A percentile compares a stretch with the other conserved stretches of the same genome.
These are phyloP conservation scores for Lizonia empirigonia DNA, from an alignment of 2,329 filamentous ascomycete genomes.

Conservation along the genomic window DNA sequence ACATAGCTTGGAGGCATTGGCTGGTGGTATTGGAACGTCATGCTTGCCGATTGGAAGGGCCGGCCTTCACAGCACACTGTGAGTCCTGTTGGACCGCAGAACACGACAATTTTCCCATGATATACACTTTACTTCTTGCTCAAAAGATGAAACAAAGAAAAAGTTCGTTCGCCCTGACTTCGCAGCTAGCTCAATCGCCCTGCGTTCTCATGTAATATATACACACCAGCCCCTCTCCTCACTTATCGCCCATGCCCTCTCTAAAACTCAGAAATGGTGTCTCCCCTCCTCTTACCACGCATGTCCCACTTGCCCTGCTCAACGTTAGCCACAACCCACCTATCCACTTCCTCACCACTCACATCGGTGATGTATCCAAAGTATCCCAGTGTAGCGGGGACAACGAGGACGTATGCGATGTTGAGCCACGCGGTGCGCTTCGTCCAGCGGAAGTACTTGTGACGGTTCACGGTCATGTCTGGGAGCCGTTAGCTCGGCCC, in stretches of 20 bases:
- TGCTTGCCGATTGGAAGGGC: not conserved
- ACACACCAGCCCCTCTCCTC: conserved; percentile 17
- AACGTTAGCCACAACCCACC: conserved; percentile 24
- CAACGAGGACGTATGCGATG: conserved; percentile 74
- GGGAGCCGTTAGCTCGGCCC: conserved; percentile 20
- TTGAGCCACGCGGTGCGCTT: conserved; percentile 78
- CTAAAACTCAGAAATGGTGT: conserved; percentile 80
- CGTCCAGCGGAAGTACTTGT: conserved; percentile 97
- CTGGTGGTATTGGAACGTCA: not conserved
- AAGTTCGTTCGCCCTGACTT: conserved; percentile 2
- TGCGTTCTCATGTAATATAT: conserved; percentile 18
- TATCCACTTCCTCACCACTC: conserved; percentile 54
- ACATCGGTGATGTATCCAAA: conserved; percentile 84
- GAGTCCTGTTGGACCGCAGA: not conserved
- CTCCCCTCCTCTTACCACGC: conserved; percentile 85
- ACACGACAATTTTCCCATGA: not conserved
- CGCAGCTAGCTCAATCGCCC: not conserved
- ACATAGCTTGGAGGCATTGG: not conserved
- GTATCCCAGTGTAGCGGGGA: conserved; percentile 74
- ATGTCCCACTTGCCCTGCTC: conserved; percentile 81
- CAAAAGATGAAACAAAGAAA: not conserved
- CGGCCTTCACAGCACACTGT: not conserved
- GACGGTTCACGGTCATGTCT: conserved; percentile 85
- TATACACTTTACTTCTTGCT: not conserved
- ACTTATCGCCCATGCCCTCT: not conserved